A percentile compares a stretch with the other conserved stretches of the same genome.
phyloP scores from a whole-genome alignment of 169 alveolate genomes.

The Eimeria sp. region DNA sequence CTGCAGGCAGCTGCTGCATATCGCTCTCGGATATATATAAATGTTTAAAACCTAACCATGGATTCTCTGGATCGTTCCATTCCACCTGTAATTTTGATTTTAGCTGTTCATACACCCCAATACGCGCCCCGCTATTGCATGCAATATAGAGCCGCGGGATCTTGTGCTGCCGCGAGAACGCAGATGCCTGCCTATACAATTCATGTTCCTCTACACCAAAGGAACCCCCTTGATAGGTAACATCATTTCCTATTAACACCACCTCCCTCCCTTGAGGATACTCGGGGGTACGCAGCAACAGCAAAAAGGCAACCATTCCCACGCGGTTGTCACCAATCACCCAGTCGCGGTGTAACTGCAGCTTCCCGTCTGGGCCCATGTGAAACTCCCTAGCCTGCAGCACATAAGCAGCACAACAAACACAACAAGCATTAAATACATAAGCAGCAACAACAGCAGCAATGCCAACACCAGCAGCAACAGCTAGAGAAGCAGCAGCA shows the following conservation, averaged over 20 bases:
- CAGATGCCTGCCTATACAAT: slow-evolving; percentile 88
- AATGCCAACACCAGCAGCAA: background rate
- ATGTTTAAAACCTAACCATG: slow-evolving; percentile 89
- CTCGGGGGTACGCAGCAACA: slow-evolving; percentile 85
- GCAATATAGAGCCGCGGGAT: slow-evolving; percentile 91
- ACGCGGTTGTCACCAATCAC: slow-evolving; percentile 72
- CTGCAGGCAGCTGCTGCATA: slow-evolving; percentile 79
- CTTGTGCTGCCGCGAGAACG: slow-evolving; percentile 90
- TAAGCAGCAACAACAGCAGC: background rate
- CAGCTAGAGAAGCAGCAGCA: background rate
- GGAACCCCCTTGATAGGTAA: slow-evolving; percentile 90
- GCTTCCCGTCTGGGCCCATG: slow-evolving; percentile 48
- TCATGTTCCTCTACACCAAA: slow-evolving; percentile 91
- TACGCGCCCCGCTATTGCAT: slow-evolving; percentile 92
- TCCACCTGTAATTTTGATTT: slow-evolving; percentile 84
- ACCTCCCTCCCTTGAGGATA: slow-evolving; percentile 91
- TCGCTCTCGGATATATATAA: slow-evolving; percentile 89
- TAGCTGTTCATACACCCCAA: slow-evolving; percentile 90
- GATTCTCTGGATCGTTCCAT: slow-evolving; percentile 88
- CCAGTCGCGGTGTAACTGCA: slow-evolving; percentile 78
- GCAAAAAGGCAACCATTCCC: slow-evolving; percentile 81
- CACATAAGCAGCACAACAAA: background rate
- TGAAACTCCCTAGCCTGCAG: slow-evolving; percentile 66
- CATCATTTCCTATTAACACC: slow-evolving; percentile 90
- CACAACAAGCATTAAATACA: background rate